phyloP scores from a whole-genome alignment of 352 stramenopile species.

The Phytophthora capsici region DNA sequence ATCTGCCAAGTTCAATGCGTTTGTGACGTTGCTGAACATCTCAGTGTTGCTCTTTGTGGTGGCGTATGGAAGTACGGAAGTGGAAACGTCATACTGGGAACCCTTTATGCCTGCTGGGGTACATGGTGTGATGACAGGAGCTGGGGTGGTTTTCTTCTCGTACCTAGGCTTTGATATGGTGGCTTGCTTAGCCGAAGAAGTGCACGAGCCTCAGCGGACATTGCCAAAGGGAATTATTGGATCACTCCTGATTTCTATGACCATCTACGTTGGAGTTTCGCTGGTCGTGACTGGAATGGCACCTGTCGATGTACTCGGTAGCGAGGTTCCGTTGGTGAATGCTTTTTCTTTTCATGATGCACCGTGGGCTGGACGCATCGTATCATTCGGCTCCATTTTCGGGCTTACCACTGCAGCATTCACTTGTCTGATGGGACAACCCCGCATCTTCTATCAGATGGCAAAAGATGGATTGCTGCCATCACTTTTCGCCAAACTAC shows the following conservation, averaged over 20 bases:
- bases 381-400: conserved; percentile 94
- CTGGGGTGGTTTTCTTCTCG: conserved; percentile 92
- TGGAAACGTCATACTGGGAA: conserved; percentile 79
- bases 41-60: conserved; percentile 92
- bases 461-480: conserved; percentile 84
- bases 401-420: conserved; percentile 91
- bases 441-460: conserved; percentile 94
- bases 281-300: conserved; percentile 92
- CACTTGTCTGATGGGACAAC: conserved; percentile 93
- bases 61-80: conserved; percentile 73
- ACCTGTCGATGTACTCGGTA: conserved; percentile 69
- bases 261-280: conserved; percentile 91
- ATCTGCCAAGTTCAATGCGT: conserved; percentile 92
- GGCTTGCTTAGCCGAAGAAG: conserved; percentile 91
- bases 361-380: conserved; percentile 77
- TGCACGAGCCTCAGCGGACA: conserved; percentile 89
- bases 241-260: conserved; percentile 90
- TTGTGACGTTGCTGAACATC: conserved; percentile 91
- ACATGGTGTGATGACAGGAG: conserved; percentile 88
- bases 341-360: conserved; percentile 81
- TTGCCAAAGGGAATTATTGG: conserved; percentile 93
- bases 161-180: conserved; percentile 96
- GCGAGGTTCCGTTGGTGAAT: conserved; percentile 84
- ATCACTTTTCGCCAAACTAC: conserved; percentile 64
- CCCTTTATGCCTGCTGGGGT: conserved; percentile 88